Evolutionary conservation across 2,329 filamentous ascomycete species (phyloP).

Genomic region (Coniochaeta sp.): DNA sequence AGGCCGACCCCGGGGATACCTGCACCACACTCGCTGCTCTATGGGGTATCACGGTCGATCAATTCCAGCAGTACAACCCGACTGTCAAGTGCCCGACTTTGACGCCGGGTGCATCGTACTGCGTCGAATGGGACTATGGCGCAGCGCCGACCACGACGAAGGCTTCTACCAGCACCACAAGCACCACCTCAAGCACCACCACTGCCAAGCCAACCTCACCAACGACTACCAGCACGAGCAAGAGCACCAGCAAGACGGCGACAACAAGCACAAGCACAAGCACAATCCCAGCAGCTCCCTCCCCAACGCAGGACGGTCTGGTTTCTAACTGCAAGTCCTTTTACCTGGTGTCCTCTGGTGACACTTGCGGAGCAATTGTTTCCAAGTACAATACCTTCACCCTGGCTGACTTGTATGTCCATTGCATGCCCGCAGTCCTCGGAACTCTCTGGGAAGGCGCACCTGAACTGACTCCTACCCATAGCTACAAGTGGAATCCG

Average conservation of each 20-base stretch:
- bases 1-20: not conserved
- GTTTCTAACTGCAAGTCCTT: not conserved
- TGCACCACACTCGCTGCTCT: not conserved
- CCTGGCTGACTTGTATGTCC: not conserved
- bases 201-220: too few species aligned
- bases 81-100: not conserved
- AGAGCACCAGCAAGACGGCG: not conserved
- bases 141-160: too few species aligned
- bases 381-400: not conserved
- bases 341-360: not conserved
- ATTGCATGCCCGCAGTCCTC: too few species aligned
- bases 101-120: not conserved
- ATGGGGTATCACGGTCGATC: not conserved
- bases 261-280: not conserved
- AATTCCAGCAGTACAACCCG: not conserved
- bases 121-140: too few species aligned
- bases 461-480: not conserved
- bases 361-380: not conserved
- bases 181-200: not conserved
- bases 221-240: not conserved
- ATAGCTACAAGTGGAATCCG: constrained; percentile 5
- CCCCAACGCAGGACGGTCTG: not conserved
- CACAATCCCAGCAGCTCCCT: not conserved
- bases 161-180: not conserved
- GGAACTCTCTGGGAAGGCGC: not conserved